Evolutionary conservation across 148 eudicot genomes (phyloP), one percentile per base, ranked within the genome.

Genomic region (Cornus kousa): DNA sequence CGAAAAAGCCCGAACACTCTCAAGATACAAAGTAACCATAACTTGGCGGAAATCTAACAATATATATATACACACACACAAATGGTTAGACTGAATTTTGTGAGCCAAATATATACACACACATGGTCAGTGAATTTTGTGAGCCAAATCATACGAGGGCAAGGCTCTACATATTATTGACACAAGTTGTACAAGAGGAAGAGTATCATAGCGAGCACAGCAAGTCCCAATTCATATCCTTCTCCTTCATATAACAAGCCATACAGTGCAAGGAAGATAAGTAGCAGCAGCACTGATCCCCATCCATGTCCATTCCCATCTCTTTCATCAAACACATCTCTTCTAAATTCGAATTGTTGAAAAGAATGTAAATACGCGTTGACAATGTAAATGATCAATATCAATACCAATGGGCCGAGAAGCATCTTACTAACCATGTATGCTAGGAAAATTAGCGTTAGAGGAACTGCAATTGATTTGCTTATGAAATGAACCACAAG

Each of bases 331-430:
- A 33, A 39, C 13, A 22, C 60, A 32, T 22, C 72, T 10, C 5
- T 33, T 60, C 17, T n/a, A 35, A 14, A 43, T 68, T 6, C 40
- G 3, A 13, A 14, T 68, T 16, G 33, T 31, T 32, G 19, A n/a
- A 59, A 19, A 32, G 68, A 67, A 33, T 74, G 74, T 24, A 62
- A n/a, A 31, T n/a, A 68, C 31, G 32, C 37, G 67, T 59, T 43
- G 31, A 35, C 50, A 0, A 79, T 12, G 43, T 68, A 80, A 48
- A 77, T 78, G 28, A 77, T 50, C 11, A 77, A 31, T 17, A 83
- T 70, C 72, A 83, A 40, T 12, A 83, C 17, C 20, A 83, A 78
- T 13, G 83, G 86, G 4, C 86, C 86, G 16, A 83, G 68, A 64
- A 83, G 75, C 66, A 77, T 77, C 16, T 59, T 80, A 12, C 67